Percentiles rank a stretch among this genome's conserved stretches.
Evolutionary conservation across 2,329 filamentous ascomycete species (phyloP).

Genomic region (Sclerotinia borealis): DNA sequence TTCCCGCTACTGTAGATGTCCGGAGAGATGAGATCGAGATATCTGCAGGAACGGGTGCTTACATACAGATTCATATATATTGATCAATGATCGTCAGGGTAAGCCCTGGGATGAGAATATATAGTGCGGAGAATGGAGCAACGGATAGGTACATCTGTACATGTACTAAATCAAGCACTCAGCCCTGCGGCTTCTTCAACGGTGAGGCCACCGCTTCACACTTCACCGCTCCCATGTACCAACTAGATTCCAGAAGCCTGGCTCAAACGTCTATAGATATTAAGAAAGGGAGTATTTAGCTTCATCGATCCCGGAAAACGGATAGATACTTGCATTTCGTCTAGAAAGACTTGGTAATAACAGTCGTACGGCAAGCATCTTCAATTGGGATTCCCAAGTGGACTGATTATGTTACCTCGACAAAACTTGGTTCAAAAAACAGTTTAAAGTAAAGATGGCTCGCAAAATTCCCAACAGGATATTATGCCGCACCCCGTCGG

Average conservation of each 20-base stretch:
- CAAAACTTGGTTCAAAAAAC: neutral
- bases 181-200: conserved; percentile 28
- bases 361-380: neutral
- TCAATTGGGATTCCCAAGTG: neutral
- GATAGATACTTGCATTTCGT: conserved; percentile 10
- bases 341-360: conserved; percentile 5
- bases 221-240: conserved; percentile 20
- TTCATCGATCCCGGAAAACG: conserved; percentile 3
- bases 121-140: conserved; percentile 17
- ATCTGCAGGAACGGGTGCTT: conserved; percentile 29
- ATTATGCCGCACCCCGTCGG: conserved; percentile 16
- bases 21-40: conserved; percentile 24
- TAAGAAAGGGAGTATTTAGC: neutral
- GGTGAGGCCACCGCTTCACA: conserved; percentile 22
- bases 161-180: conserved; percentile 17
- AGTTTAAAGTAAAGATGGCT: neutral
- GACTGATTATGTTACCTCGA: conserved; percentile 9
- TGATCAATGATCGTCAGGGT: conserved; percentile 16
- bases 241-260: conserved; percentile 21
- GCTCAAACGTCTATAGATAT: conserved; percentile 9
- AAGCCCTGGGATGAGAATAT: conserved; percentile 26
- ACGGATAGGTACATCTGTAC: conserved; percentile 12
- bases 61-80: conserved; percentile 26
- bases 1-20: conserved; percentile 17
- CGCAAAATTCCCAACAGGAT: neutral